Conservation (phyloP, 2,329 filamentous ascomycete species). For the Leptodontidium sp. region DNA sequence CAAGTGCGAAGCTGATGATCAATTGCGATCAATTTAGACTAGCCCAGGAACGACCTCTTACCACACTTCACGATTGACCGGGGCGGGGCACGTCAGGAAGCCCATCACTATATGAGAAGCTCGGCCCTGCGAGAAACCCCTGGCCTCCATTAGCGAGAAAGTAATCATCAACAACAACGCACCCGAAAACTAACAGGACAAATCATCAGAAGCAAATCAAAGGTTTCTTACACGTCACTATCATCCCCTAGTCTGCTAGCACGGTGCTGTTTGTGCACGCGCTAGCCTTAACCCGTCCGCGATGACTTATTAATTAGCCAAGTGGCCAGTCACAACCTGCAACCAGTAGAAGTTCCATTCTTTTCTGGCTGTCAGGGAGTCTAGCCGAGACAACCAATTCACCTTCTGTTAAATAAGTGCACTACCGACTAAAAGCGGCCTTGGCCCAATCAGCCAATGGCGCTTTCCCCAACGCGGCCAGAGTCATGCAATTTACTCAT, state of each 20-base stretch:
- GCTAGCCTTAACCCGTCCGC: neutral
- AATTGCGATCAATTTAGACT: too few relatives aligned
- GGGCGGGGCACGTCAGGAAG: too few relatives aligned
- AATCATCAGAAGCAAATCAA: neutral
- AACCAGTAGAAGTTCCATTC: neutral
- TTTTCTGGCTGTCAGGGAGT: neutral
- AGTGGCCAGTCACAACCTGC: neutral
- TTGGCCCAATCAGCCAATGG: neutral
- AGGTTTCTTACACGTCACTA: constrained; percentile 1
- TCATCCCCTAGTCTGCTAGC: neutral
- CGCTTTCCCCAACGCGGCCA: constrained; percentile 1
- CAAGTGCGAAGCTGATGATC: too few relatives aligned
- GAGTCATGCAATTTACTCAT: constrained; percentile 17
- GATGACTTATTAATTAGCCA: constrained; percentile 9
- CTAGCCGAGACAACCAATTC: neutral
- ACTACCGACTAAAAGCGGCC: neutral
- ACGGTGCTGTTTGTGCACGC: neutral
- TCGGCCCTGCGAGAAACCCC: too few relatives aligned
- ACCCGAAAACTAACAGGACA: too few relatives aligned
- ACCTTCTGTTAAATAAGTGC: neutral
- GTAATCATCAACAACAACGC: neutral
- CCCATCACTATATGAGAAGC: too few relatives aligned
- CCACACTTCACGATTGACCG: too few relatives aligned
- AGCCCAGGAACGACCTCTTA: too few relatives aligned
- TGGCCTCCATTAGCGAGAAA: constrained; percentile 4